Evolutionary conservation across 257 asterid genomes (phyloP), one percentile per base, ranked within the genome.

Genomic region (Euphrasia confusa): DNA sequence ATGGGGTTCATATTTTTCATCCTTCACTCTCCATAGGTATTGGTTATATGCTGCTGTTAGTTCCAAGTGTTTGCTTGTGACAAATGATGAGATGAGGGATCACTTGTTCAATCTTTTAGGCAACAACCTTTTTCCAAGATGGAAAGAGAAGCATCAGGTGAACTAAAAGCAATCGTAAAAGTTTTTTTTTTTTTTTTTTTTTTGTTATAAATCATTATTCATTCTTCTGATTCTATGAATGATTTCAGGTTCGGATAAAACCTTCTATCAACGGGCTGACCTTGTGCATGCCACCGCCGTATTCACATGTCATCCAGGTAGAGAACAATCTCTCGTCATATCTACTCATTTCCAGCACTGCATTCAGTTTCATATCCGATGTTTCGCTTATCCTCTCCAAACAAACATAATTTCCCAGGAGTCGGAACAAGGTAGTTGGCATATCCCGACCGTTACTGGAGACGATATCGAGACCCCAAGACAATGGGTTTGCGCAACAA

Each of bases 61-160:
- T 65, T 83, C 82, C 24, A 87, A 82, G 77, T 82, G 96, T 74
- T 77, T 89, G 85, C 80, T 93, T 79, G 88, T 89, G 78, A 89
- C 97, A 9, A 93, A 89, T 54, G 99, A 93, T 77, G 99, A 93
- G 83, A 89, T 93, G 99, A 85, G 99, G 72, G 99, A 89, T 75
- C 99, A 93, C 81, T 74, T 93, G 71, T 93, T 93, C 82, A 82
- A 84, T 71, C 86, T 93, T 55, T 56, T 93, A 64, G 99, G 99
- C 68, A 81, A 84, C 57, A 84, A 74, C 62, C 86, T 93, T 68
- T 85, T 93, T 71, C 96, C 97, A 6, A 76, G 99, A 82, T 93
- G 99, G 99, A 87, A 92, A 80, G 99, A 93, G 66, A 93, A 93
- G 71, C 97, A 89, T 69, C 99, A 93, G 99, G 99, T 89, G 33